phyloP scores from a whole-genome alignment of 2,329 filamentous ascomycete species.

The Amylocarpus encephaloides region DNA sequence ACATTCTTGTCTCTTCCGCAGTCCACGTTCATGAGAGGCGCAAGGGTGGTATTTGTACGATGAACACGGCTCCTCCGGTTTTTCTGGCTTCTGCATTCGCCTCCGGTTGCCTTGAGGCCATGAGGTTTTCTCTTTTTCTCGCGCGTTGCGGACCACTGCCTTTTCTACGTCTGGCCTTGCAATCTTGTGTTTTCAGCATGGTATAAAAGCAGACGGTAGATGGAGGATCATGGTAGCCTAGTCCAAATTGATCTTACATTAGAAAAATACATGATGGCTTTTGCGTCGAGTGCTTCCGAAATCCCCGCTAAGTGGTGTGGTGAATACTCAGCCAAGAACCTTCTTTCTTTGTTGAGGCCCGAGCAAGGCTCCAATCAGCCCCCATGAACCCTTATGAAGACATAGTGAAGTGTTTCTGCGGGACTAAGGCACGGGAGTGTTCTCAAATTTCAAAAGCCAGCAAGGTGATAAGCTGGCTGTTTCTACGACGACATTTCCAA shows the following conservation, averaged over 20 bases:
- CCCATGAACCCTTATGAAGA: no score
- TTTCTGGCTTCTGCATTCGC: conserved; percentile 26
- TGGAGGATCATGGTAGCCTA: conserved; percentile 33
- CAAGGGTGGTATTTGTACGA: conserved; percentile 34
- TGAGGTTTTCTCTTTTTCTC: conserved; percentile 20
- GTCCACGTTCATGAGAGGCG: conserved; percentile 31
- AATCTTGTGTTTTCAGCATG: conserved; percentile 31
- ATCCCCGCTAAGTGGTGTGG: neutral
- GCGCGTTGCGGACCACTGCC: conserved; percentile 23
- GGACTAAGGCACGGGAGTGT: no score
- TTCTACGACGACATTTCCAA: no score
- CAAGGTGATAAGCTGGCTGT: no score
- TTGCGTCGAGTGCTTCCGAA: neutral
- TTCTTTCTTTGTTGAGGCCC: neutral
- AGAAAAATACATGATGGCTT: conserved; percentile 21
- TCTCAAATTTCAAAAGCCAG: no score
- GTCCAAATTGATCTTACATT: conserved; percentile 34
- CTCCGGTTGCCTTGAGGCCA: conserved; percentile 20
- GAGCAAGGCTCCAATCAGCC: no score
- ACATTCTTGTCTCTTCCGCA: conserved; percentile 30
- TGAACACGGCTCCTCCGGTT: conserved; percentile 28
- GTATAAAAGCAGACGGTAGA: conserved; percentile 33
- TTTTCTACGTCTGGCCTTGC: conserved; percentile 30
- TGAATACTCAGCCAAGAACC: neutral
- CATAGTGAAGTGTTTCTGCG: no score